Evolutionary conservation across 2,329 filamentous ascomycete species (phyloP).

Genomic region (Claviceps sp.): DNA sequence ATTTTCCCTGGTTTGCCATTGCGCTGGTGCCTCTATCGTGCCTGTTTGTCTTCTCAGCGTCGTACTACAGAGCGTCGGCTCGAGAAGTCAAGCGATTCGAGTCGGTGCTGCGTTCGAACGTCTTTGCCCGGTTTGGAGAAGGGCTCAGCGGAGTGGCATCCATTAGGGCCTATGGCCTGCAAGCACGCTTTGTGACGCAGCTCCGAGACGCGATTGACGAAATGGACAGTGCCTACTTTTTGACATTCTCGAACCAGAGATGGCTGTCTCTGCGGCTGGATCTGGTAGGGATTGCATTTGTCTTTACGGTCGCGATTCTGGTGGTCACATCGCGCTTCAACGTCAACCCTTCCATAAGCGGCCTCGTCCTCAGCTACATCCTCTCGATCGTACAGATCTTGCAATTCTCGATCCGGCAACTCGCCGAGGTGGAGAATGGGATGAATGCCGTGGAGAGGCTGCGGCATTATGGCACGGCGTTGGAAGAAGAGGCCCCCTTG

Average conservation of each 20-base stretch:
- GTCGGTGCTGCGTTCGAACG: constrained; percentile 69
- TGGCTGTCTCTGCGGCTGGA: constrained; percentile 85
- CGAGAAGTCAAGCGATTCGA: constrained; percentile 93
- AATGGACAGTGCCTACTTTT: constrained; percentile 89
- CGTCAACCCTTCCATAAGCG: constrained; percentile 71
- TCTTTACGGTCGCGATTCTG: constrained; percentile 78
- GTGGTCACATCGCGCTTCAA: constrained; percentile 84
- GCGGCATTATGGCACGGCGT: constrained; percentile 72
- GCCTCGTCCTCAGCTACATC: constrained; percentile 86
- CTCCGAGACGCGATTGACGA: constrained; percentile 66
- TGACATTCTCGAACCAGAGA: constrained; percentile 90
- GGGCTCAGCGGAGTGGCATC: constrained; percentile 71
- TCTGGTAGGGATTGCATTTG: constrained; percentile 66
- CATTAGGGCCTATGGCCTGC: constrained; percentile 79
- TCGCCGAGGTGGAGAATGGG: constrained; percentile 92
- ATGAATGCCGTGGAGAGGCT: constrained; percentile 95
- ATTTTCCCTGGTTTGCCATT: constrained; percentile 74
- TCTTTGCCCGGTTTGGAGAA: constrained; percentile 87
- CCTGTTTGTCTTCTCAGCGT: constrained; percentile 68
- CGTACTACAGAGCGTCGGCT: constrained; percentile 82
- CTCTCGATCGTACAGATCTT: constrained; percentile 89
- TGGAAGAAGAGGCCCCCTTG: constrained; percentile 81
- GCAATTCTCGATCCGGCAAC: constrained; percentile 84
- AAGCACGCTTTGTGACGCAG: constrained; percentile 57
- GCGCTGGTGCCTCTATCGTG: constrained; percentile 52